These are phyloP conservation scores for Scleroderma bovista DNA, from an alignment of 768 basidiomycete genomes.

Conservation along the genomic window DNA sequence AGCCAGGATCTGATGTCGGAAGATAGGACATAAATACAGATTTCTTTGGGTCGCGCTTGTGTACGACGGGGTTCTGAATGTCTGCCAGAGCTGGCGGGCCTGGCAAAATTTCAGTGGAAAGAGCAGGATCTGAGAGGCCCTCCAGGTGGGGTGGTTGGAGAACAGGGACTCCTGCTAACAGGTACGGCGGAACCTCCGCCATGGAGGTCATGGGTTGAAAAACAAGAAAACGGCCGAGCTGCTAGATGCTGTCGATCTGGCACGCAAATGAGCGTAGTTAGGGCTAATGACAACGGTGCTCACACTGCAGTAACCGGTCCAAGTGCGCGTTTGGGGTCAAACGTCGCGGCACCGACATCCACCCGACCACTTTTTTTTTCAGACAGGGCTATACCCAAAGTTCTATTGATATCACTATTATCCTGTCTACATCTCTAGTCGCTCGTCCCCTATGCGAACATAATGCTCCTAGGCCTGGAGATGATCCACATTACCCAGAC, in stretches of 20 bases:
- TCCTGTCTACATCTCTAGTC: constrained; percentile 13
- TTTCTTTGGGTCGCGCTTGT: constrained; percentile 80
- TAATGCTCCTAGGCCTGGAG: too few species aligned
- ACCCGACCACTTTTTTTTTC: constrained; percentile 12
- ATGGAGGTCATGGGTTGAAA: constrained; percentile 61
- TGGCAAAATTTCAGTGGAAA: constrained; percentile 88
- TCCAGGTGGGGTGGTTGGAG: constrained; percentile 78
- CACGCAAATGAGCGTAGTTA: constrained; percentile 16
- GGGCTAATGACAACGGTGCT: constrained; percentile 14
- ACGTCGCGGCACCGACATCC: constrained; percentile 21
- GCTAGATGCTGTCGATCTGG: constrained; percentile 13
- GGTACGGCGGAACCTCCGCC: constrained; percentile 61
- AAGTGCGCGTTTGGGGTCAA: constrained; percentile 16
- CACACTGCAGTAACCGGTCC: constrained; percentile 7
- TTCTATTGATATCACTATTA: neutral
- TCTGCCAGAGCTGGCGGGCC: constrained; percentile 75
- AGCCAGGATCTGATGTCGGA: constrained; percentile 79
- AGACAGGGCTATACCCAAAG: constrained; percentile 6
- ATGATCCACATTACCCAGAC: too few species aligned
- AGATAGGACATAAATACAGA: constrained; percentile 69
- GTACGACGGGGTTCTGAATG: constrained; percentile 54
- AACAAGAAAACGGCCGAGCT: constrained; percentile 19
- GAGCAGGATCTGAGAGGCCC: constrained; percentile 58
- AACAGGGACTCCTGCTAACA: constrained; percentile 67
- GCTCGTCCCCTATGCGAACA: neutral